These are phyloP conservation scores for Suhomyces coccinellae DNA, from an alignment of 1,139 yeast genomes.

Conservation along the genomic window DNA sequence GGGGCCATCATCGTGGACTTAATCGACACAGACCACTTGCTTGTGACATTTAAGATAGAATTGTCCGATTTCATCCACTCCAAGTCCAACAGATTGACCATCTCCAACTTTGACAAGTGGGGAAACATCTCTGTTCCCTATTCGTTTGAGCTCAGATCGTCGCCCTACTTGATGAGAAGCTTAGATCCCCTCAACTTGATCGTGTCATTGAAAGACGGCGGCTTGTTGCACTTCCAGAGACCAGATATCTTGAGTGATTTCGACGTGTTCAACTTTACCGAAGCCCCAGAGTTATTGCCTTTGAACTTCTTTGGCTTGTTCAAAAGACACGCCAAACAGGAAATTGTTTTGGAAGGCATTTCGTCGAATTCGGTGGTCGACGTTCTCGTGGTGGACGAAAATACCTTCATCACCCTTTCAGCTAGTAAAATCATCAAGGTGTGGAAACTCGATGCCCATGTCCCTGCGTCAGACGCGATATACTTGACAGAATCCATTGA, in stretches of 20 bases:
- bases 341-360: conserved; percentile 28
- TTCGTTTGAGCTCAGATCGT: conserved; percentile 63
- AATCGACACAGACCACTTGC: conserved; percentile 27
- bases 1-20: conserved; percentile 22
- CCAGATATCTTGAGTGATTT: conserved; percentile 36
- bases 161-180: conserved; percentile 56
- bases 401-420: conserved; percentile 29
- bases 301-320: conserved; percentile 38
- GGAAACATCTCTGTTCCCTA: conserved; percentile 68
- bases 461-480: conserved; percentile 20
- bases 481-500: conserved; percentile 18
- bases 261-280: conserved; percentile 55
- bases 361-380: conserved; percentile 38
- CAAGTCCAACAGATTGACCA: conserved; percentile 18
- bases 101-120: conserved; percentile 49
- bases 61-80: conserved; percentile 33
- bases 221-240: conserved; percentile 54
- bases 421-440: conserved; percentile 52
- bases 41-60: conserved; percentile 33
- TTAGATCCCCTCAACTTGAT: conserved; percentile 46
- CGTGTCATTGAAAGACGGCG: conserved; percentile 71
- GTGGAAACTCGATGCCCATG: conserved; percentile 52
- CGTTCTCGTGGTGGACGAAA: conserved; percentile 17
- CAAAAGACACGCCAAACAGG: conserved; percentile 14
- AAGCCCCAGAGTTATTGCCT: conserved; percentile 50